phyloP scores from a whole-genome alignment of 2,329 filamentous ascomycete species.

The Talaromyces sp. region DNA sequence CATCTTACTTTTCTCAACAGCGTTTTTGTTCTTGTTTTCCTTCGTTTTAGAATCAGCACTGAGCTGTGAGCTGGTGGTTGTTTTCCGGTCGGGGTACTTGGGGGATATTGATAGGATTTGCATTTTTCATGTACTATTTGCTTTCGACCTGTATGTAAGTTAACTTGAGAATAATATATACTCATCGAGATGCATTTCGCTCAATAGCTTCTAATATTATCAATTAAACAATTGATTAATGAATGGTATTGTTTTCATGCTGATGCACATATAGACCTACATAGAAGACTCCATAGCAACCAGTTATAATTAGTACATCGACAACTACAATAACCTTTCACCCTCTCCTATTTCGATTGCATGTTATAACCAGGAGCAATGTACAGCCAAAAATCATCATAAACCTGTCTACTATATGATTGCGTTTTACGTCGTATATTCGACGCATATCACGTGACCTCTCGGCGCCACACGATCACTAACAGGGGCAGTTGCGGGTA shows the following conservation, averaged over 20 bases:
- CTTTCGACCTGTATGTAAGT: constrained; percentile 8
- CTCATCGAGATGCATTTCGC: not conserved
- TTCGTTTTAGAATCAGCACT: not conserved
- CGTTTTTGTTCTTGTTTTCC: not conserved
- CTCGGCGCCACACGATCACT: not conserved
- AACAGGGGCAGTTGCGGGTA: not conserved
- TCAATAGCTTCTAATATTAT: not conserved
- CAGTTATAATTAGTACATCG: no score
- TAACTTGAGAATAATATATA: not conserved
- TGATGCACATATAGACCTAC: no score
- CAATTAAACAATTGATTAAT: no score
- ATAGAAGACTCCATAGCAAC: constrained; percentile 33
- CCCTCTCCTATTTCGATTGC: no score
- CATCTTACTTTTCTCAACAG: not conserved
- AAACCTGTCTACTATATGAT: no score
- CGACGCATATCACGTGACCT: not conserved
- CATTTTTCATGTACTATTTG: not conserved
- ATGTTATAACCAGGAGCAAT: no score
- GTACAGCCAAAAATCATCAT: no score
- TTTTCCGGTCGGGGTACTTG: not conserved
- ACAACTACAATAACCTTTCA: no score
- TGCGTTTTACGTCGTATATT: not conserved
- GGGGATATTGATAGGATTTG: constrained; percentile 1
- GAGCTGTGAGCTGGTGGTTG: not conserved
- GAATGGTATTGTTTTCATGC: no score